Evolutionary conservation across 2,329 filamentous ascomycete genomes (phyloP).

Genomic region (Aschersonia sp.): DNA sequence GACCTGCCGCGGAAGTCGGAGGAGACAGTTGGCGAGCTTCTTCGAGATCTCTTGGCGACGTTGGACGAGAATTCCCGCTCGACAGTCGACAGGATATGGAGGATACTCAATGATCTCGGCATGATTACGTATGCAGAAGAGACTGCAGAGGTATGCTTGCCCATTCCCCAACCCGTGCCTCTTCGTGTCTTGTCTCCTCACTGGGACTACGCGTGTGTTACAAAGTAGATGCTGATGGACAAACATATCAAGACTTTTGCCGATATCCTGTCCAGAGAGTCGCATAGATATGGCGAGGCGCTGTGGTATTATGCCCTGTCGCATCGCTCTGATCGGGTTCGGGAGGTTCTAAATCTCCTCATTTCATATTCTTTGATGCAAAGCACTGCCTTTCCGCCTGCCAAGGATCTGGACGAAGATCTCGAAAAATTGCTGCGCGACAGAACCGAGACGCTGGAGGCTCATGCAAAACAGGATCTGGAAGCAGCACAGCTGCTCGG

Average conservation of each 20-base stretch:
- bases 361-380: slow-evolving; percentile 79
- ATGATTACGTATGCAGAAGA: slow-evolving; percentile 66
- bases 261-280: slow-evolving; percentile 56
- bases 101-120: slow-evolving; percentile 61
- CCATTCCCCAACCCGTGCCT: not conserved
- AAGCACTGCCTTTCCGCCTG: slow-evolving; percentile 63
- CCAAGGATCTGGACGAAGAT: slow-evolving; percentile 56
- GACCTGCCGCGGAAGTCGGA: slow-evolving; percentile 59
- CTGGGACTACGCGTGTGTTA: too few species aligned
- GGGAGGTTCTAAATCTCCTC: slow-evolving; percentile 72
- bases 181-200: not conserved
- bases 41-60: slow-evolving; percentile 48
- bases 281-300: slow-evolving; percentile 69
- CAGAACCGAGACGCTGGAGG: slow-evolving; percentile 55
- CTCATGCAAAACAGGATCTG: slow-evolving; percentile 58
- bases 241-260: slow-evolving; percentile 53
- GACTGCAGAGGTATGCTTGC: slow-evolving; percentile 58
- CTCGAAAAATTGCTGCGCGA: slow-evolving; percentile 56
- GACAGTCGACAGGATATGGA: slow-evolving; percentile 71
- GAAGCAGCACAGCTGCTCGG: slow-evolving; percentile 75
- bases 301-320: slow-evolving; percentile 85
- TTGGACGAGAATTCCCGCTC: slow-evolving; percentile 50
- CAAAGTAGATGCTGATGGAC: slow-evolving; percentile 10
- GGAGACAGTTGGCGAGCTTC: slow-evolving; percentile 57
- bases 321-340: slow-evolving; percentile 63